Percentiles rank a stretch among this genome's conserved stretches.
phyloP scores from a whole-genome alignment of 2,329 filamentous ascomycete species.

The Botryotinia narcissicola region DNA sequence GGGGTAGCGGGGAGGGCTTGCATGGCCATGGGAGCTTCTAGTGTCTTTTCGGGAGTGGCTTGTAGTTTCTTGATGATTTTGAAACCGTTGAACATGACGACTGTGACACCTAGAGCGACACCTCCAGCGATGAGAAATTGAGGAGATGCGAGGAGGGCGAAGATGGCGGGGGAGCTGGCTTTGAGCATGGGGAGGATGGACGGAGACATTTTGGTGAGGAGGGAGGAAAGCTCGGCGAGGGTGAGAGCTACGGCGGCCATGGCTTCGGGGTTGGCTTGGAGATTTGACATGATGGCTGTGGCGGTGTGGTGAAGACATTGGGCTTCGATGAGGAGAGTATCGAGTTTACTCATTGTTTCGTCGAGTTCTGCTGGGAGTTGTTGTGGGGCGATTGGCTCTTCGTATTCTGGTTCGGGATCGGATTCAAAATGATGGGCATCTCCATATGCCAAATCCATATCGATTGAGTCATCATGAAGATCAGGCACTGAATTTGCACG shows the following conservation, averaged over 20 bases:
- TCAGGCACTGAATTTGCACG: slow-evolving; percentile 27
- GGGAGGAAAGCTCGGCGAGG: slow-evolving; percentile 81
- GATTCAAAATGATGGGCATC: slow-evolving; percentile 59
- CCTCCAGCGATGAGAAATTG: slow-evolving; percentile 94
- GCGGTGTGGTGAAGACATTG: slow-evolving; percentile 86
- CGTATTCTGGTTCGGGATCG: slow-evolving; percentile 23
- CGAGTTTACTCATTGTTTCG: slow-evolving; percentile 70
- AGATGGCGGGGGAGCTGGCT: slow-evolving; percentile 77
- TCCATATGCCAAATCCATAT: slow-evolving; percentile 91
- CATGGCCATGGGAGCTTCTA: slow-evolving; percentile 26
- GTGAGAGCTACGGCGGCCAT: slow-evolving; percentile 92
- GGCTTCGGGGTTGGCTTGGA: slow-evolving; percentile 81
- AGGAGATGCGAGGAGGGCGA: slow-evolving; percentile 81
- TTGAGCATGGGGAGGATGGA: slow-evolving; percentile 74
- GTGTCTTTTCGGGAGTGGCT: slow-evolving; percentile 28
- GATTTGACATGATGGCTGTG: slow-evolving; percentile 74
- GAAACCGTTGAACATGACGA: slow-evolving; percentile 93
- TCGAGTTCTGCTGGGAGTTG: slow-evolving; percentile 56
- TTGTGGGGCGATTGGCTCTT: slow-evolving; percentile 47
- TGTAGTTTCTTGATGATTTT: slow-evolving; percentile 92
- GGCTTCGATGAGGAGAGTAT: slow-evolving; percentile 77
- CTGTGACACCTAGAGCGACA: slow-evolving; percentile 85
- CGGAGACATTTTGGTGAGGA: slow-evolving; percentile 82
- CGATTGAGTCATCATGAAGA: slow-evolving; percentile 53
- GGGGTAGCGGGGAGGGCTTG: not conserved